Conservation (phyloP, 2,329 filamentous ascomycete species). For the Ceratocystis albifundus region DNA sequence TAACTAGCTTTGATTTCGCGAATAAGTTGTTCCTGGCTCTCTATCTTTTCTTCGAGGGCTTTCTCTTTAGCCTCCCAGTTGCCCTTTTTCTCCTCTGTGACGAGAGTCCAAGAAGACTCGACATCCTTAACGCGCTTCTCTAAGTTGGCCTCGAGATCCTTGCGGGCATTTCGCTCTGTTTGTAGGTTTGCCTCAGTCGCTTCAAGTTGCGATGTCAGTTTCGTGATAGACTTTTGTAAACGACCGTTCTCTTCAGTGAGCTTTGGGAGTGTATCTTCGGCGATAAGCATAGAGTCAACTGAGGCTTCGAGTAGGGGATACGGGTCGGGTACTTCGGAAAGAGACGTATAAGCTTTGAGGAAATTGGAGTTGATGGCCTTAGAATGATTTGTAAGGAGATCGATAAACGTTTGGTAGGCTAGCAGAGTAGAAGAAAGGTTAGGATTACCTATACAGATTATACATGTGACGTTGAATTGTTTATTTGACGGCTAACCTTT, state of each 20-base stretch:
- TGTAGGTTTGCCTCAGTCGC: slow-evolving; percentile 72
- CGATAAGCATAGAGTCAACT: slow-evolving; percentile 71
- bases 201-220: slow-evolving; percentile 69
- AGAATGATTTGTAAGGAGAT: slow-evolving; percentile 88
- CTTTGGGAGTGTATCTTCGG: slow-evolving; percentile 84
- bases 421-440: slow-evolving; percentile 23
- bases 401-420: slow-evolving; percentile 97
- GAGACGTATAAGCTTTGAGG: slow-evolving; percentile 78
- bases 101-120: slow-evolving; percentile 78
- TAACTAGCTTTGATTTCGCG: slow-evolving; percentile 96
- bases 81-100: slow-evolving; percentile 83
- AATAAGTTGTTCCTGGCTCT: slow-evolving; percentile 81
- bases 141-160: slow-evolving; percentile 62
- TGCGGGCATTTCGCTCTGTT: slow-evolving; percentile 59
- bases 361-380: slow-evolving; percentile 91
- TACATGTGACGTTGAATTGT: background rate
- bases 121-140: slow-evolving; percentile 79
- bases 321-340: slow-evolving; percentile 92
- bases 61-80: slow-evolving; percentile 96
- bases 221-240: slow-evolving; percentile 65
- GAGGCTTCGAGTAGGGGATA: slow-evolving; percentile 94
- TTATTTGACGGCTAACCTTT: slow-evolving; percentile 49
- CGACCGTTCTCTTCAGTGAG: slow-evolving; percentile 80
- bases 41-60: slow-evolving; percentile 80
- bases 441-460: background rate